These are phyloP conservation scores for Hanseniaspora lachancei DNA, from an alignment of 805 yeast genomes.

Conservation along the genomic window DNA sequence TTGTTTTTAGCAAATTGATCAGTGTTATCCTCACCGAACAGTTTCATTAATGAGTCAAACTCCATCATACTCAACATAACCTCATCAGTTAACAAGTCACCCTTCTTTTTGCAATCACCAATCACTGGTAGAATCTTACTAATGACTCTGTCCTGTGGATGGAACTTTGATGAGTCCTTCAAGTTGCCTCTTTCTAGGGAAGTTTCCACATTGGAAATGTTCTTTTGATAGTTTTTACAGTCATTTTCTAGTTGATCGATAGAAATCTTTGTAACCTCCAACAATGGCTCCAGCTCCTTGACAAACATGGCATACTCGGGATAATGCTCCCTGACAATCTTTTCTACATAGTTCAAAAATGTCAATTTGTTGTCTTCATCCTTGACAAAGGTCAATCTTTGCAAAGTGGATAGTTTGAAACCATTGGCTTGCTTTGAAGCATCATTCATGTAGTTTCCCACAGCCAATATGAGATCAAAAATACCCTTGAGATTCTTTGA, in stretches of 20 bases:
- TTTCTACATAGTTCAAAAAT: slow-evolving; percentile 84
- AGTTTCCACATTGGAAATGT: slow-evolving; percentile 54
- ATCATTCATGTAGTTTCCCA: slow-evolving; percentile 95
- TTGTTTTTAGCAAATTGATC: slow-evolving; percentile 54
- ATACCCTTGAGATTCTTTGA: slow-evolving; percentile 60
- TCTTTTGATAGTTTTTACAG: slow-evolving; percentile 48
- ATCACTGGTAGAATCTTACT: slow-evolving; percentile 48
- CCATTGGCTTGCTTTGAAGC: slow-evolving; percentile 85
- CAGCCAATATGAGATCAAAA: slow-evolving; percentile 71
- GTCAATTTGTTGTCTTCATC: slow-evolving; percentile 80
- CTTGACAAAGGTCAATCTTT: slow-evolving; percentile 77
- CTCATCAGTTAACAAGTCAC: slow-evolving; percentile 50
- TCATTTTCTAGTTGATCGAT: slow-evolving; percentile 71
- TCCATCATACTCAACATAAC: slow-evolving; percentile 48
- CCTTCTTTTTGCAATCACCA: slow-evolving; percentile 63
- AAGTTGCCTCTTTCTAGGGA: slow-evolving; percentile 74
- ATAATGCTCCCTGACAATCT: slow-evolving; percentile 66
- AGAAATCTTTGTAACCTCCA: slow-evolving; percentile 54
- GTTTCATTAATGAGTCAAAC: slow-evolving; percentile 59
- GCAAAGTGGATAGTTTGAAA: slow-evolving; percentile 79
- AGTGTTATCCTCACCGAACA: slow-evolving; percentile 77
- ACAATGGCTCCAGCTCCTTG: slow-evolving; percentile 53
- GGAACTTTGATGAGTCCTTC: slow-evolving; percentile 64
- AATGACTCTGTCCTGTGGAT: slow-evolving; percentile 69
- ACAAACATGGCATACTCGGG: slow-evolving; percentile 66